Conservation (phyloP, 2,329 filamentous ascomycete genomes). For the Xylariaceae sp. region DNA sequence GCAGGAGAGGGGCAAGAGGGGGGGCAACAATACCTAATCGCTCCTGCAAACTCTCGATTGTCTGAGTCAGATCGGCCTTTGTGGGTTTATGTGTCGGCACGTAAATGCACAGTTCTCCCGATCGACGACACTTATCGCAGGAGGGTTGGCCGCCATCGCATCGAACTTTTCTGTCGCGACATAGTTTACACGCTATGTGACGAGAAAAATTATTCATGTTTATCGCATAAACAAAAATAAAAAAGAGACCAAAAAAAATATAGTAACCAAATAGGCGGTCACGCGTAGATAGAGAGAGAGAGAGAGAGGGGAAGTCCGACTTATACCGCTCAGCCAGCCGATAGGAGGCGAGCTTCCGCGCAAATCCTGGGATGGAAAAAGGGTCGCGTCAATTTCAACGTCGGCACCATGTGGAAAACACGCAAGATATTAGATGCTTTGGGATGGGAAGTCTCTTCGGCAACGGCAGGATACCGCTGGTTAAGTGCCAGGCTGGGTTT, state of each 20-base stretch:
- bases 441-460: neutral
- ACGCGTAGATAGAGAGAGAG: neutral
- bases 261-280: no score
- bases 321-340: constrained; percentile 10
- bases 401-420: neutral
- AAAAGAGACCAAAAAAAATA: neutral
- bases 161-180: constrained; percentile 25
- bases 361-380: neutral
- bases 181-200: constrained; percentile 24
- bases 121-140: constrained; percentile 25
- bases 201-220: constrained; percentile 21
- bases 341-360: neutral
- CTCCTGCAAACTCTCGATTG: constrained; percentile 25
- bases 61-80: constrained; percentile 24
- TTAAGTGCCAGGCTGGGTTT: no score
- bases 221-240: neutral
- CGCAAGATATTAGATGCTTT: neutral
- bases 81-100: constrained; percentile 24
- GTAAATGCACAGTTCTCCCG: constrained; percentile 25
- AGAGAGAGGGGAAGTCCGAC: constrained; percentile 1
- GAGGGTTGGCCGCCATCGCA: constrained; percentile 24
- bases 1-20: no score
- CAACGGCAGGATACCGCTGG: no score
- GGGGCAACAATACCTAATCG: constrained; percentile 20
- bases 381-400: neutral